Percentiles rank a stretch among this genome's conserved stretches.
Evolutionary conservation across 371 early-diverging fungal species (phyloP).

Genomic region (Mortierella sp.): DNA sequence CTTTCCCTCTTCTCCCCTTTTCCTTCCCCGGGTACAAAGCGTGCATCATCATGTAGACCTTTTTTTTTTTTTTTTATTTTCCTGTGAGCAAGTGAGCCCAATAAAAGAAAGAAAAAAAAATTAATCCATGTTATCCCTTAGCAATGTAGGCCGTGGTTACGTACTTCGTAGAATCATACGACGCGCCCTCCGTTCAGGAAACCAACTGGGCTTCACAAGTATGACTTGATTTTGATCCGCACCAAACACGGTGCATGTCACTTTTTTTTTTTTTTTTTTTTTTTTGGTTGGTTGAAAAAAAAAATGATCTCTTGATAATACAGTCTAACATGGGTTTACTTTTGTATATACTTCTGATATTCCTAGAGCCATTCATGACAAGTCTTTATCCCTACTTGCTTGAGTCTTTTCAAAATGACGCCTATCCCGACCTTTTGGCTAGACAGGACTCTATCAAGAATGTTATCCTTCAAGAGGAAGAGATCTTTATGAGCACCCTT

Average conservation of each 20-base stretch:
- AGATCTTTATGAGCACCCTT: conserved; percentile 69
- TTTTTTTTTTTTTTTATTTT: neutral
- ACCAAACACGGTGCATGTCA: neutral
- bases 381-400: conserved; percentile 69
- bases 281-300: neutral
- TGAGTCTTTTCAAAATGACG: conserved; percentile 59
- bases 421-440: conserved; percentile 68
- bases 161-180: conserved; percentile 83
- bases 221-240: conserved; percentile 7
- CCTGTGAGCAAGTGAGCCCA: neutral
- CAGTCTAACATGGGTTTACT: neutral
- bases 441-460: conserved; percentile 64
- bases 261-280: neutral
- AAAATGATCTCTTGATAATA: no score
- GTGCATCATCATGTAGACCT: no score
- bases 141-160: conserved; percentile 81
- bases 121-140: conserved; percentile 10
- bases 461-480: conserved; percentile 76
- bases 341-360: conserved; percentile 13
- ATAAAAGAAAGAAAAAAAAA: neutral
- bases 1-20: no score
- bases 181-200: conserved; percentile 76
- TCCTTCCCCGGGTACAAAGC: no score
- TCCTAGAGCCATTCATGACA: conserved; percentile 67
- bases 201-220: conserved; percentile 72